Percentiles rank a stretch among this genome's conserved stretches.
Conservation (phyloP, 1,284 basidiomycete species). For the Erythrobasidium hasegawianum region DNA sequence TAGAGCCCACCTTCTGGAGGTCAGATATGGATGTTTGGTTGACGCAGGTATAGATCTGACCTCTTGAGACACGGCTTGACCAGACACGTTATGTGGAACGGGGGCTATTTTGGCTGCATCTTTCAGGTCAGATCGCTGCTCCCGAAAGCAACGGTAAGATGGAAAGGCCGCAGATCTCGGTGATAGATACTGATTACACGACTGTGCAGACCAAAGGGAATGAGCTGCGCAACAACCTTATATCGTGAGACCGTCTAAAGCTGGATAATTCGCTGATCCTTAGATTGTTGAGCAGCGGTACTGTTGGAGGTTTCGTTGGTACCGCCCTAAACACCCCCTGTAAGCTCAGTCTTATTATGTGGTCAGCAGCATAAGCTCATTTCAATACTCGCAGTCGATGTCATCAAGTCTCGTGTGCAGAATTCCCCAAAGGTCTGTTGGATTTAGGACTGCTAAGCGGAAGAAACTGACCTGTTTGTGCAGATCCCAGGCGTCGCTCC, state of each 20-base stretch:
- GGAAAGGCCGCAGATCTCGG: not conserved
- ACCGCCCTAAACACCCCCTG: conserved; percentile 56
- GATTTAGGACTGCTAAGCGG: not conserved
- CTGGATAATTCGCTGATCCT: not conserved
- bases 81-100: conserved; percentile 56
- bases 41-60: too few relatives aligned
- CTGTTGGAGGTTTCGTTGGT: conserved; percentile 86
- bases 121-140: conserved; percentile 73
- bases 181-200: not conserved
- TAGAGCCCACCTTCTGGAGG: conserved; percentile 96
- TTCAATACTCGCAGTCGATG: conserved; percentile 59
- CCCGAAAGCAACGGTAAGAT: conserved; percentile 72
- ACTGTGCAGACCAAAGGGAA: conserved; percentile 11
- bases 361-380: too few relatives aligned
- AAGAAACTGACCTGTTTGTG: not conserved
- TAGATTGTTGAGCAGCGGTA: conserved; percentile 53
- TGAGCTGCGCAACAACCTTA: conserved; percentile 79
- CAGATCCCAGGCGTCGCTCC: conserved; percentile 64
- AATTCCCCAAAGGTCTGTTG: conserved; percentile 58
- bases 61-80: too few relatives aligned
- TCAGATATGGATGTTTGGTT: too few relatives aligned
- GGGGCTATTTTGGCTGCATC: conserved; percentile 89
- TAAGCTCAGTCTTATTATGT: too few relatives aligned
- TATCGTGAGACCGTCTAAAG: conserved; percentile 53
- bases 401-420: conserved; percentile 95